phyloP scores from a whole-genome alignment of 2,329 filamentous ascomycete genomes.

The Fusarium kyushuense region DNA sequence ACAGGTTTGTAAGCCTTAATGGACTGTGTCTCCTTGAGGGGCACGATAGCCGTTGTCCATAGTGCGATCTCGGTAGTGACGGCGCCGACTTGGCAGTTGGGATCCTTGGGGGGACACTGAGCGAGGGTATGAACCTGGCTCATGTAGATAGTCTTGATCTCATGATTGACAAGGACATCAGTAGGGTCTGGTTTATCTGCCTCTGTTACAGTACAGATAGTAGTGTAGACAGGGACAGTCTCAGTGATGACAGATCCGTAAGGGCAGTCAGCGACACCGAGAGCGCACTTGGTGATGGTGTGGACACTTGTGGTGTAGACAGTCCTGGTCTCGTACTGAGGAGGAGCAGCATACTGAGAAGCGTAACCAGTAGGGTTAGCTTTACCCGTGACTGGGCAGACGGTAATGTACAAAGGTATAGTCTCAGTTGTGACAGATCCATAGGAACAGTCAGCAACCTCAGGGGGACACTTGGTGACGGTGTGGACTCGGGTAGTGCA shows the following conservation, averaged over 20 bases:
- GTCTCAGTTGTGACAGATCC: slow-evolving; percentile 55
- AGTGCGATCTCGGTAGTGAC: slow-evolving; percentile 50
- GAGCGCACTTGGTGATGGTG: slow-evolving; percentile 67
- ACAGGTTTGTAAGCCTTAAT: slow-evolving; percentile 28
- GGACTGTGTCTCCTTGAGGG: slow-evolving; percentile 35
- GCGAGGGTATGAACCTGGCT: slow-evolving; percentile 67
- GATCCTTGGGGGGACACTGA: slow-evolving; percentile 63
- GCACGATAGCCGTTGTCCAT: slow-evolving; percentile 37
- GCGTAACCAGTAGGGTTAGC: slow-evolving; percentile 32
- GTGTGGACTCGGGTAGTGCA: slow-evolving; percentile 62
- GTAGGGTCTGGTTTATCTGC: slow-evolving; percentile 23
- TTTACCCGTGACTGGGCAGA: slow-evolving; percentile 54
- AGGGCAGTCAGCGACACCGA: slow-evolving; percentile 64
- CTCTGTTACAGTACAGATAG: slow-evolving; percentile 31
- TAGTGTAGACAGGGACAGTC: slow-evolving; percentile 43
- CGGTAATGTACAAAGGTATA: slow-evolving; percentile 59
- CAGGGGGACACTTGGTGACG: slow-evolving; percentile 12
- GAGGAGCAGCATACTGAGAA: slow-evolving; percentile 19
- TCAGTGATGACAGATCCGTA: slow-evolving; percentile 51
- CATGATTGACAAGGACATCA: slow-evolving; percentile 30
- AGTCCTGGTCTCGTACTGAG: slow-evolving; percentile 51
- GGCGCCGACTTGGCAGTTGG: slow-evolving; percentile 60
- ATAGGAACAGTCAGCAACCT: slow-evolving; percentile 16
- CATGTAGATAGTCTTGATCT: slow-evolving; percentile 61
- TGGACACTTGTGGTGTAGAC: slow-evolving; percentile 66